These are phyloP conservation scores for Ogataea ganodermae DNA, from an alignment of 805 yeast species.

Conservation along the genomic window DNA sequence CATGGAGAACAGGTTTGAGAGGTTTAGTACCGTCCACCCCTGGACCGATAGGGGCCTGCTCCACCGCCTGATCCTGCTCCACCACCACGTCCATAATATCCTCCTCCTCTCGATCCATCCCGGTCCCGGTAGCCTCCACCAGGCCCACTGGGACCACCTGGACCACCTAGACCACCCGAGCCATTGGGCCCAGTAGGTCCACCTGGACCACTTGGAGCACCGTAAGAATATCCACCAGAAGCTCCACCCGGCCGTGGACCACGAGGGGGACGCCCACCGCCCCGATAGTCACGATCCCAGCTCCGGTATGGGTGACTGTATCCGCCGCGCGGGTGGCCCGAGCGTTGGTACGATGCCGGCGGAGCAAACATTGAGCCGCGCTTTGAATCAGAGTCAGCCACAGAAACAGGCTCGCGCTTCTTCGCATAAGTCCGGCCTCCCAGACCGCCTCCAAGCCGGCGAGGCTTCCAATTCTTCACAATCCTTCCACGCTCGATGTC, in stretches of 20 bases:
- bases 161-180: constrained; percentile 8
- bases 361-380: constrained; percentile 24
- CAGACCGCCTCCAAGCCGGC: constrained; percentile 87
- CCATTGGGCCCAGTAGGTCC: constrained; percentile 2
- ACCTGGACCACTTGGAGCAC: constrained; percentile 1
- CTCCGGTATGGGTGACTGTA: constrained; percentile 1
- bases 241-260: neutral
- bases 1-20: neutral
- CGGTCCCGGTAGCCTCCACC: constrained; percentile 3
- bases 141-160: constrained; percentile 8
- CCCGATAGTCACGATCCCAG: constrained; percentile 7
- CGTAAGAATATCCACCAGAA: too few relatives aligned
- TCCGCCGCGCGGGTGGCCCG: neutral
- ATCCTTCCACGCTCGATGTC: constrained; percentile 73
- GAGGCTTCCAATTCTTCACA: constrained; percentile 67
- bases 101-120: constrained; percentile 5
- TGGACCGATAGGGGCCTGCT: constrained; percentile 5
- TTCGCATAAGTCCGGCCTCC: constrained; percentile 55
- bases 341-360: constrained; percentile 16
- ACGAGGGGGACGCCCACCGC: neutral
- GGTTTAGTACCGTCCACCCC: constrained; percentile 8
- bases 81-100: constrained; percentile 10
- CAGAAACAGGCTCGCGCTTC: constrained; percentile 6
- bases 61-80: neutral
- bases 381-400: constrained; percentile 6